Evolutionary conservation across 2,329 filamentous ascomycete species (phyloP), one percentile per base, ranked within the genome.

Genomic region (Fusarium sp.): DNA sequence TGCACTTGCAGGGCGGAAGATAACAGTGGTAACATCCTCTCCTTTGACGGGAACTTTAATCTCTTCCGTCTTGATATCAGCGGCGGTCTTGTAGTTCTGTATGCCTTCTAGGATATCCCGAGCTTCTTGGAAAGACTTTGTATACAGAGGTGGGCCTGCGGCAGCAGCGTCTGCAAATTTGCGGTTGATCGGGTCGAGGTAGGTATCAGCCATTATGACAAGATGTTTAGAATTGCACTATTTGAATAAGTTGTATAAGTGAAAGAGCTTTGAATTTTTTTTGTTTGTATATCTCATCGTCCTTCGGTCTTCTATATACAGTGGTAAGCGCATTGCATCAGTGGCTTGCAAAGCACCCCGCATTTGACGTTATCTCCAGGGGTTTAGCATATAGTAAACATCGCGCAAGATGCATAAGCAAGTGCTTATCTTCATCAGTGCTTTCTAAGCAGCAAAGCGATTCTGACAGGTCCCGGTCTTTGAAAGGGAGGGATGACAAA

Each of bases 61-160:
- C 15, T 67, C 43, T 8, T 67, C 57, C 0, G 15, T 48, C 9
- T 47, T 20, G 14, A 67, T 35, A 14, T 67, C 58, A 0, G 58
- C 35, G 0, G 57, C 48, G 2, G 37, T 20, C 8, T 67, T 59
- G 45, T 53, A 67, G n/a, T 15, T 49, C 6, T 67, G 64, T 0
- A 67, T 67, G 7, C 45, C 22, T 48, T 67, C 63, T 14, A 67
- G 11, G 2, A 67, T 43, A 2, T 67, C 52, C 3, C 64, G 63
- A 1, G 64, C 64, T 54, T 67, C 64, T 8, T 58, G 30, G 11
- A 59, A 67, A 6, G 52, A 48, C 20, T 63, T 67, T 8, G 64
- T 67, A 33, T 67, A 67, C 1, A 67, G 19, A 1, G 64, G 64
- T 6, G 53, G 52, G 2, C 57, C 63, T 11, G 47, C 14, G 4